Evolutionary conservation across 2,329 filamentous ascomycete species (phyloP).

Genomic region (Fusarium mundagurra): DNA sequence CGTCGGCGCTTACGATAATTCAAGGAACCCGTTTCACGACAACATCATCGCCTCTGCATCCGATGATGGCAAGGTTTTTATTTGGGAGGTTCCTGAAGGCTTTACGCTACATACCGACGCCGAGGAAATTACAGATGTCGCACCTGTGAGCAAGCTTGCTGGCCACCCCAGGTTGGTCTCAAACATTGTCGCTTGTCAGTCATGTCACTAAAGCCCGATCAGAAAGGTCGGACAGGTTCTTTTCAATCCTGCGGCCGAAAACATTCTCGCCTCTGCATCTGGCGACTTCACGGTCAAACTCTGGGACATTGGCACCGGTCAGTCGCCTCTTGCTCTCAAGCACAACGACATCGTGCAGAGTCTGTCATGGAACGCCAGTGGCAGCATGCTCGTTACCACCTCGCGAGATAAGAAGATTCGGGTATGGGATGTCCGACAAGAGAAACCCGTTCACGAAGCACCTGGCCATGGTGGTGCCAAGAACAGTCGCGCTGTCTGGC

Average conservation of each 20-base stretch:
- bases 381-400: constrained; percentile 87
- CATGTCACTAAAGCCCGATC: constrained; percentile 34
- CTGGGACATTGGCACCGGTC: constrained; percentile 89
- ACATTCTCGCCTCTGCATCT: constrained; percentile 92
- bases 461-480: constrained; percentile 92
- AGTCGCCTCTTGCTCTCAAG: constrained; percentile 78
- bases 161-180: constrained; percentile 82
- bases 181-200: neutral
- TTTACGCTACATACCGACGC: constrained; percentile 87
- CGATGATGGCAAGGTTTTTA: constrained; percentile 95
- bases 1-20: constrained; percentile 21
- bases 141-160: constrained; percentile 81
- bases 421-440: constrained; percentile 96
- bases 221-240: constrained; percentile 98
- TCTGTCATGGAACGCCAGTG: constrained; percentile 93
- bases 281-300: constrained; percentile 95
- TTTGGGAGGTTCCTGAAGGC: constrained; percentile 92
- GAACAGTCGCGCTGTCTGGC: constrained; percentile 96
- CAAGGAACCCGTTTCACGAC: constrained; percentile 95
- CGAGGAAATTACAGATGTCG: constrained; percentile 84
- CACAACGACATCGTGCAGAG: constrained; percentile 95
- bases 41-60: constrained; percentile 90
- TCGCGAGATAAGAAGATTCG: constrained; percentile 98
- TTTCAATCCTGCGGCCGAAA: constrained; percentile 96
- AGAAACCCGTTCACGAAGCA: constrained; percentile 85